Base-by-base conservation (phyloP, 345 rosid genomes). In the Linum lewisii region DNA sequence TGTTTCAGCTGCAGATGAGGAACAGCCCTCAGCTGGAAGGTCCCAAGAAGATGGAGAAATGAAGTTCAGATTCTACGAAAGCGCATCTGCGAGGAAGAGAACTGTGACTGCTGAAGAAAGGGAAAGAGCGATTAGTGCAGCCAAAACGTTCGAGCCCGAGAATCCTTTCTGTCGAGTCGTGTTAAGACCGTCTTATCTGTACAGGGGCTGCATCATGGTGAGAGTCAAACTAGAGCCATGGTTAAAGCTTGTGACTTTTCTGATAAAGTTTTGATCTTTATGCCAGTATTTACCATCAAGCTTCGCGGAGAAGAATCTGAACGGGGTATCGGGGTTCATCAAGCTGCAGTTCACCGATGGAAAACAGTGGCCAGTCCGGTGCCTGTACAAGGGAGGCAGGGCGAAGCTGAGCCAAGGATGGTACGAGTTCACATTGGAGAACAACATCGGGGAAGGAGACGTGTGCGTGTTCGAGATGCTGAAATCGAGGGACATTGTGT, bases 391-490 rank as follows among this genome's bases (percentile, higher is more conserved):
- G 34, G 42, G 61, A 7, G 67, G 81, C 6, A 47, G 58, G 29
- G 73, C 75, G 64, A 75, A 74, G 42, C 64, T 81, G 15, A 63
- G 77, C 72, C 75, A 79, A 64, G 89, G 89, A 60, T 81, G 89
- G 85, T 65, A 72, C 7, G 84, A 69, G 60, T 84, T 79, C 63
- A 75, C 66, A 3, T 59, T 67, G 81, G 84, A 71, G 24, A 79
- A 84, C 63, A 77, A 75, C 50, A 66, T 84, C 69, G 76, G 72
- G 1, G 80, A 79, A 73, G 84, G 86, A 6, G 86, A 84, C 58
- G 82, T 77, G 24, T 84, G 86, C 47, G 75, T 84, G 25, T 81
- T 81, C 20, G 84, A 81, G 81, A 66, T 79, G 72, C 63, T 81
- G 34, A 56, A 62, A 15, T 47, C 60, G 3, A 68, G 71, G 32